Percentiles rank a stretch among this genome's conserved stretches.
Conservation (phyloP, 805 yeast species). For the Yamadazyma sp. region DNA sequence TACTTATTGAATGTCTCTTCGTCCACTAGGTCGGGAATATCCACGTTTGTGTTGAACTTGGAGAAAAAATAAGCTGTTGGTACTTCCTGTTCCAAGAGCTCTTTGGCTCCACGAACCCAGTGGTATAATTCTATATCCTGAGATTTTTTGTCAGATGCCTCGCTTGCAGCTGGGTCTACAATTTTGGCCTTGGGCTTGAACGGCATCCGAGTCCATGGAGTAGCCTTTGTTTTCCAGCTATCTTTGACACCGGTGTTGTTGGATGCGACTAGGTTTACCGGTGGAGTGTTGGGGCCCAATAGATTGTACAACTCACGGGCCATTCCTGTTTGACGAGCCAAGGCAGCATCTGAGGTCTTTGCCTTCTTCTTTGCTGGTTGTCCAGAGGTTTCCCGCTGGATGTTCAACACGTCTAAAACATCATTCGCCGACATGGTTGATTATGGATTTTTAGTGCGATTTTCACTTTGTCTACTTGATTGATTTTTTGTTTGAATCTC, state of each 20-base stretch:
- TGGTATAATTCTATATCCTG: slow-evolving; percentile 49
- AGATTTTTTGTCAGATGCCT: not conserved
- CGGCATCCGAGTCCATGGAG: slow-evolving; percentile 77
- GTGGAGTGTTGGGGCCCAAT: slow-evolving; percentile 90
- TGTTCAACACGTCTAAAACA: slow-evolving; percentile 74
- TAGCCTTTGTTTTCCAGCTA: slow-evolving; percentile 61
- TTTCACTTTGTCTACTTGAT: too few species aligned
- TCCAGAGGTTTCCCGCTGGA: slow-evolving; percentile 47
- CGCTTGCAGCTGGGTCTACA: not conserved
- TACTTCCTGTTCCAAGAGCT: slow-evolving; percentile 27
- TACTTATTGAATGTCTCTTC: slow-evolving; percentile 58
- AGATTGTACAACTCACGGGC: slow-evolving; percentile 86
- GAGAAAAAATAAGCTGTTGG: slow-evolving; percentile 58
- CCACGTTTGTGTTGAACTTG: slow-evolving; percentile 66
- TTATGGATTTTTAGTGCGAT: too few species aligned
- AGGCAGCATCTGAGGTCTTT: slow-evolving; percentile 22
- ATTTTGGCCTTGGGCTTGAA: slow-evolving; percentile 51
- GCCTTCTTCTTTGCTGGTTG: slow-evolving; percentile 46
- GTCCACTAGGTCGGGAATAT: slow-evolving; percentile 64
- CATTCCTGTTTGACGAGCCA: slow-evolving; percentile 59
- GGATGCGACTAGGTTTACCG: slow-evolving; percentile 43
- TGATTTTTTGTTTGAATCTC: too few species aligned
- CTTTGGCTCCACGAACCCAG: slow-evolving; percentile 82
- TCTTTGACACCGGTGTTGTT: slow-evolving; percentile 63
- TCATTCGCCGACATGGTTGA: slow-evolving; percentile 53